Base-by-base conservation (phyloP, 2,329 filamentous ascomycete genomes). In the Sclerotiophoma versabilis region DNA sequence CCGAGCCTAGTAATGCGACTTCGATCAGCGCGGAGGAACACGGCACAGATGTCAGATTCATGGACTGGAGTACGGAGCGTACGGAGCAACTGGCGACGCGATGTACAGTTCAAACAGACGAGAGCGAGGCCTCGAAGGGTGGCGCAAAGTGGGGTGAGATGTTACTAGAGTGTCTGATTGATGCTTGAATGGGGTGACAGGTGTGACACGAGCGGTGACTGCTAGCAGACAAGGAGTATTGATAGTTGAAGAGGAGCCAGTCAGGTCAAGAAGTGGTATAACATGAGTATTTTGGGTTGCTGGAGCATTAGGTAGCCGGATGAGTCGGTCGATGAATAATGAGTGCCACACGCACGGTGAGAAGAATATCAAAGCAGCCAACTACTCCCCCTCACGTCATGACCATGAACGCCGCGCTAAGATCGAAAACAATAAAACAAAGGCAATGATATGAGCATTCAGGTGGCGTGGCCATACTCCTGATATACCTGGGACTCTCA, bases 371-470 rank as follows among this genome's bases (percentile, higher is more conserved):
- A 44, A 38, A 33, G 20, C 11, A 33, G 7, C 38, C 25, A 19
- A 25, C 4, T 43, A 47, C 30, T 15, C 42, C 34, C 36, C 22
- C 12, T 20, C 32, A 36, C 50, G 22, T 38, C 38, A 20, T 54
- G 9, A 44, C 45, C 51, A 22, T 49, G 22, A 54, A 54, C 51
- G 51, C 51, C 51, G 33, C 51, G 51, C 51, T 54, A 54, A 54
- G n/a, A n/a, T n/a, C n/a, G n/a, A n/a, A n/a, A n/a, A n/a, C n/a
- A n/a, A n/a, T n/a, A n/a, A n/a, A n/a, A n/a, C n/a, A n/a, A n/a
- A n/a, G n/a, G 15, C 3, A 42, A 32, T 22, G 29, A 34, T 7
- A 23, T 34, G 15, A 38, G 4, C 19, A 27, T 10, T 23, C 22
- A 14, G n/a, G 22, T 27, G 25, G 37, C n/a, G 23, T 25, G 14